Conservation (phyloP, 75 land plant genomes). For the Chamaecyparis obtusa region DNA sequence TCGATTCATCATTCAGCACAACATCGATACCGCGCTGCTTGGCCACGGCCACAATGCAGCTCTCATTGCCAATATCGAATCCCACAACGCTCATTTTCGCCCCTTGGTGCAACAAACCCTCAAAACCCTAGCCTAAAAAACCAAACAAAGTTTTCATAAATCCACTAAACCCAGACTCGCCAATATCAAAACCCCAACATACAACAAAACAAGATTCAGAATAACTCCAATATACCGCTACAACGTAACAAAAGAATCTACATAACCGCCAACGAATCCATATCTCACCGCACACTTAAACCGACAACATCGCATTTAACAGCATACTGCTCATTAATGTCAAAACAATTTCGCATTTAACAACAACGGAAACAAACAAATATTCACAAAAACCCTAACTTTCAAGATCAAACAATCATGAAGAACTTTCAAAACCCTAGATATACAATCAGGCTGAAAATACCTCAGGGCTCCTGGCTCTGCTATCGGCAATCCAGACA, state of each 20-base stretch:
- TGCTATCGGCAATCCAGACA: background rate
- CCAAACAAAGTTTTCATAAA: background rate
- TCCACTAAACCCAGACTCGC: background rate
- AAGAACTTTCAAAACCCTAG: background rate
- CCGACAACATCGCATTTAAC: background rate
- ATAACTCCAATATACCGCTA: background rate
- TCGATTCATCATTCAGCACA: slow-evolving; percentile 85
- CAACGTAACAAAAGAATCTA: background rate
- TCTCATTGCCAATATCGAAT: slow-evolving; percentile 82
- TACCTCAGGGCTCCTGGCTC: background rate
- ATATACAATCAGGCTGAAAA: background rate
- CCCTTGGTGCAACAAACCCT: background rate
- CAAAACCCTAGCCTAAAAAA: background rate
- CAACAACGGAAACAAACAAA: background rate
- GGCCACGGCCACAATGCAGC: slow-evolving; percentile 79
- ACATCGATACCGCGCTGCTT: slow-evolving; percentile 81
- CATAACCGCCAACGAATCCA: background rate
- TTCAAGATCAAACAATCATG: background rate
- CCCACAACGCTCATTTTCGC: slow-evolving; percentile 86
- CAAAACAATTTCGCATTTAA: too few species aligned
- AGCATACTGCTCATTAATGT: too few species aligned
- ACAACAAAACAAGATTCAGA: background rate
- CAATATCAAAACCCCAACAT: background rate
- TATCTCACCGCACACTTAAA: background rate
- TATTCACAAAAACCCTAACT: background rate